phyloP scores from a whole-genome alignment of 1,284 basidiomycete species.

The Heimioporus punctisporus region DNA sequence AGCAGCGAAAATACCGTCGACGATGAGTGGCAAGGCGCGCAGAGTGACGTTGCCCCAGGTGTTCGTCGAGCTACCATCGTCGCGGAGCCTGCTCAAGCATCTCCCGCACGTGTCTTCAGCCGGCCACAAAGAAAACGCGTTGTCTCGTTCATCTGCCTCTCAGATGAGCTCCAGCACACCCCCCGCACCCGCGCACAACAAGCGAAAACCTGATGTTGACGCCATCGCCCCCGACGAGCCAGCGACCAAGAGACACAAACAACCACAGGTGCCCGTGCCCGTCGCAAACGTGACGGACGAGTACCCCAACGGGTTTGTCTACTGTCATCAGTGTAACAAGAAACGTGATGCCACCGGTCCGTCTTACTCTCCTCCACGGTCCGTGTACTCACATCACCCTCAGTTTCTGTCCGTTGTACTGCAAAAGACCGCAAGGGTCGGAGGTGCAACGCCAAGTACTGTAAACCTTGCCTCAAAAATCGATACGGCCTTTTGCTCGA shows the following conservation, averaged over 20 bases:
- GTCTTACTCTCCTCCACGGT: conserved; percentile 16
- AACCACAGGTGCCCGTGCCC: conserved; percentile 5
- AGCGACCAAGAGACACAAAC: conserved; percentile 38
- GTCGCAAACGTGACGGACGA: conserved; percentile 24
- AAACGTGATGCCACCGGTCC: conserved; percentile 55
- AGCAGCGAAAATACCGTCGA: neutral
- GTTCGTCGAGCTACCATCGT: conserved; percentile 61
- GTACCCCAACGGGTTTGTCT: conserved; percentile 41
- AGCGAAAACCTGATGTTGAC: conserved; percentile 41
- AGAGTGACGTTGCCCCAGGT: conserved; percentile 41
- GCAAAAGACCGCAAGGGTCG: conserved; percentile 33
- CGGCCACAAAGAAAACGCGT: conserved; percentile 59
- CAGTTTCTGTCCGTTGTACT: conserved; percentile 57
- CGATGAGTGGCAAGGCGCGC: conserved; percentile 26
- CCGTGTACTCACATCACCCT: conserved; percentile 4
- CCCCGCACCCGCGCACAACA: conserved; percentile 32
- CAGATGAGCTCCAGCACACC: conserved; percentile 33
- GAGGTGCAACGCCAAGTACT: conserved; percentile 61
- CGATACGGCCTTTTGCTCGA: conserved; percentile 59
- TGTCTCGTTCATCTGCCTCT: conserved; percentile 39
- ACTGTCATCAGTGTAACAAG: conserved; percentile 73
- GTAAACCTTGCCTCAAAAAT: conserved; percentile 65
- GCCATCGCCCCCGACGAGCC: conserved; percentile 11
- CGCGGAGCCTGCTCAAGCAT: conserved; percentile 27
- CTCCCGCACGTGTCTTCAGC: conserved; percentile 33